phyloP scores from a whole-genome alignment of 2,329 filamentous ascomycete genomes.

The Verticillium isaacii region DNA sequence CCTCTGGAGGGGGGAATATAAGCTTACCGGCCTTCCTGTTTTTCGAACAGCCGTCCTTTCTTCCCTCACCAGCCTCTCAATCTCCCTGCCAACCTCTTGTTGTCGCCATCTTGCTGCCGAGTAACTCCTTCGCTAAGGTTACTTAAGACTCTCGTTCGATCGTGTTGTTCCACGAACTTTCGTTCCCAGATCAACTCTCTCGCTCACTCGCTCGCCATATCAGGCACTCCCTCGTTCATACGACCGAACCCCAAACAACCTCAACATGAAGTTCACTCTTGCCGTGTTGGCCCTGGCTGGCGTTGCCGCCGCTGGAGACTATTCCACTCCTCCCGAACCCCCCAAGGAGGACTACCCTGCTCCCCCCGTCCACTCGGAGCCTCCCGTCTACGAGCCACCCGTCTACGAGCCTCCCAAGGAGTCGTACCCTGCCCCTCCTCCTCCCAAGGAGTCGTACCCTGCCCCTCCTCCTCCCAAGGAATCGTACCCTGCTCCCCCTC shows the following conservation, averaged over 20 bases:
- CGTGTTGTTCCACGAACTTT: slow-evolving; percentile 3
- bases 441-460: background rate
- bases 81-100: slow-evolving; percentile 9
- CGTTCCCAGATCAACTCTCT: slow-evolving; percentile 4
- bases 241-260: background rate
- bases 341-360: slow-evolving; percentile 3
- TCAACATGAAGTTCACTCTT: slow-evolving; percentile 9
- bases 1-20: slow-evolving; percentile 6
- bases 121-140: slow-evolving; percentile 16
- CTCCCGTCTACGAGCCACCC: background rate
- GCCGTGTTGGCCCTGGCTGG: slow-evolving; percentile 10
- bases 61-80: slow-evolving; percentile 8
- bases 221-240: background rate
- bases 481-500: no score
- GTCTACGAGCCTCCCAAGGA: background rate
- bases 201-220: slow-evolving; percentile 3
- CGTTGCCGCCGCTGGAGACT: slow-evolving; percentile 8
- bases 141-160: slow-evolving; percentile 13
- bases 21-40: slow-evolving; percentile 10
- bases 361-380: slow-evolving; percentile 7
- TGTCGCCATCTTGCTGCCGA: slow-evolving; percentile 4
- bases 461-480: no score
- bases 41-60: background rate
- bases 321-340: slow-evolving; percentile 1
- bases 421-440: background rate